phyloP scores from a whole-genome alignment of 2,329 filamentous ascomycete genomes.

The Thyridium curvatum region DNA sequence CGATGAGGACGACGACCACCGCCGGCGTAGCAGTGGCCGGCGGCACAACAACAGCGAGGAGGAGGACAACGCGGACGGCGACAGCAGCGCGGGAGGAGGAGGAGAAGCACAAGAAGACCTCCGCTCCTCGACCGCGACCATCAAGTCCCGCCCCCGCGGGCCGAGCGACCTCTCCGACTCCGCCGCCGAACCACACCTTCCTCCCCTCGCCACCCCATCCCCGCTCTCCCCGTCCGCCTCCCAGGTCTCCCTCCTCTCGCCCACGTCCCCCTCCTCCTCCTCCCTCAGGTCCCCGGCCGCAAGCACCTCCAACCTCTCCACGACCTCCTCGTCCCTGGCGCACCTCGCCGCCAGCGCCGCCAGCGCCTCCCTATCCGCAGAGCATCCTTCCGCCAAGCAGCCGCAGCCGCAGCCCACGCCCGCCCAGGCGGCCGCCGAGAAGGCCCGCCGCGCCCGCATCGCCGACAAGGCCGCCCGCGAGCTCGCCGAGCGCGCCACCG shows the following conservation, averaged over 20 bases:
- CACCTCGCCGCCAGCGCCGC: constrained; percentile 7
- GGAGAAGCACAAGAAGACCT: constrained; percentile 2
- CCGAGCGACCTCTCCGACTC: constrained; percentile 15
- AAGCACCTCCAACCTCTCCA: constrained; percentile 6
- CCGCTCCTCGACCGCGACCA: neutral
- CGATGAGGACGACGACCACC: neutral
- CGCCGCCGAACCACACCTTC: constrained; percentile 12
- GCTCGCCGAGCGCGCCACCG: constrained; percentile 49
- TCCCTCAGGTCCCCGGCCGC: constrained; percentile 5
- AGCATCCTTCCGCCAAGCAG: constrained; percentile 7
- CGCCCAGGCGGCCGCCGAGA: constrained; percentile 51
- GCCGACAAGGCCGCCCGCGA: constrained; percentile 48
- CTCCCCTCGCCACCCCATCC: no score
- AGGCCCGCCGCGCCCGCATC: constrained; percentile 54
- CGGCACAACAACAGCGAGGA: constrained; percentile 9
- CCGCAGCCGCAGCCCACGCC: constrained; percentile 24
- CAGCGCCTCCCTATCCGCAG: constrained; percentile 9
- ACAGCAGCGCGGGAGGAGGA: neutral
- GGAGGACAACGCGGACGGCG: constrained; percentile 2
- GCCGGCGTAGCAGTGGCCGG: neutral
- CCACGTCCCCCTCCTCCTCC: constrained; percentile 4
- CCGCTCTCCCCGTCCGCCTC: constrained; percentile 11
- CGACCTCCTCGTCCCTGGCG: constrained; percentile 8
- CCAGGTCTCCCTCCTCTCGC: constrained; percentile 8
- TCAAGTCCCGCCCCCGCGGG: neutral